Evolutionary conservation across 305 asterid species (phyloP).

Genomic region (Plantago lanceolata): DNA sequence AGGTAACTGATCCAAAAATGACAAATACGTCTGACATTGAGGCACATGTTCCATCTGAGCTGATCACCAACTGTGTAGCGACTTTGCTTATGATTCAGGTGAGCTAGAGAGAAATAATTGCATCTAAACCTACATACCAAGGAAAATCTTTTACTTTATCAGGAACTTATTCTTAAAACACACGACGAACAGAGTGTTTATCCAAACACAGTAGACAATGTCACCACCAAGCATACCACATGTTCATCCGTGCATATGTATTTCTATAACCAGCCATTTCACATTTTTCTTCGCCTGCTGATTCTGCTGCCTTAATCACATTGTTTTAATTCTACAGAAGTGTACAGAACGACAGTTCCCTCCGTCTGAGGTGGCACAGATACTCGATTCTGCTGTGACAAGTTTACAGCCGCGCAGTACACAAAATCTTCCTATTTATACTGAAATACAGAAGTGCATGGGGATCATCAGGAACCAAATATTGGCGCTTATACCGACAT

Average conservation of each 20-base stretch:
- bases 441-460: slow-evolving; percentile 87
- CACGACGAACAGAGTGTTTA: too few species aligned
- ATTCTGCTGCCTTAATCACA: slow-evolving; percentile 2
- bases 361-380: slow-evolving; percentile 86
- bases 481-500: slow-evolving; percentile 88
- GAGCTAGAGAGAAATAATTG: slow-evolving; percentile 10
- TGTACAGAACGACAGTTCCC: slow-evolving; percentile 94
- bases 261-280: background rate
- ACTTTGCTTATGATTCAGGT: slow-evolving; percentile 98
- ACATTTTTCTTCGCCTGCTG: slow-evolving; percentile 1
- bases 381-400: slow-evolving; percentile 82
- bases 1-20: slow-evolving; percentile 51
- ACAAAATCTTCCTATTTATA: slow-evolving; percentile 68
- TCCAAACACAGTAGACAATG: background rate
- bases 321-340: slow-evolving; percentile 47
- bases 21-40: slow-evolving; percentile 43
- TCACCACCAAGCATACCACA: background rate
- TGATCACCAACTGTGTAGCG: slow-evolving; percentile 77
- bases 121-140: background rate
- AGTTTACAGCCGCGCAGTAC: slow-evolving; percentile 76
- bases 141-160: background rate
- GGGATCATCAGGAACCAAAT: slow-evolving; percentile 94
- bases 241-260: background rate
- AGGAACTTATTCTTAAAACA: too few species aligned
- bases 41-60: slow-evolving; percentile 71